Evolutionary conservation across 371 early-diverging fungal species (phyloP).

Genomic region (Apophysomyces trapeziformis): DNA sequence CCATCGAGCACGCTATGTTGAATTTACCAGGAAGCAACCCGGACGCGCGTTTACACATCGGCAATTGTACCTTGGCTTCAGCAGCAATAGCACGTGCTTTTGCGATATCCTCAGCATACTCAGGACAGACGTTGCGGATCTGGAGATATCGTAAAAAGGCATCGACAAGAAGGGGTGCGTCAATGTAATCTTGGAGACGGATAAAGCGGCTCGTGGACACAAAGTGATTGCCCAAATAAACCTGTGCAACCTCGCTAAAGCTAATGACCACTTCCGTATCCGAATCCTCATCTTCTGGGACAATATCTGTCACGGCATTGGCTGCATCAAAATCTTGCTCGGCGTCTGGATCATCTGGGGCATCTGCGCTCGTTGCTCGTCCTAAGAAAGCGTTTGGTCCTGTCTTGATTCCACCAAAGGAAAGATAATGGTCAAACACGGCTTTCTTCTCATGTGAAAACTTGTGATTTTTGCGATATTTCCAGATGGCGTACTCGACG

Average conservation of each 20-base stretch:
- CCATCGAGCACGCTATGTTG: conserved; percentile 51
- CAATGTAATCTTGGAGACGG: conserved; percentile 44
- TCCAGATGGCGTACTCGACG: conserved; percentile 61
- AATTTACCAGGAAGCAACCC: conserved; percentile 45
- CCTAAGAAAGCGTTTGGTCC: conserved; percentile 64
- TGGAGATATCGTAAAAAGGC: conserved; percentile 60
- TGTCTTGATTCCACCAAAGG: conserved; percentile 58
- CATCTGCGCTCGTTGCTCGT: conserved; percentile 39
- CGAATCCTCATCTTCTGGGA: conserved; percentile 54
- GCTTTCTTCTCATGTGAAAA: conserved; percentile 41
- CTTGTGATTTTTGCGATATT: conserved; percentile 60
- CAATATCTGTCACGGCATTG: conserved; percentile 46
- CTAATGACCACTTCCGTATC: conserved; percentile 45
- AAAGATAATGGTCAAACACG: conserved; percentile 58
- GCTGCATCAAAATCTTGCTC: conserved; percentile 56
- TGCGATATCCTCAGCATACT: conserved; percentile 54
- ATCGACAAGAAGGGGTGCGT: conserved; percentile 52
- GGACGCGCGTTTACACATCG: conserved; percentile 47
- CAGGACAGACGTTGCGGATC: conserved; percentile 60
- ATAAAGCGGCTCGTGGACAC: conserved; percentile 49
- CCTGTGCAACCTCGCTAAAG: conserved; percentile 62
- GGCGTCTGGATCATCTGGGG: conserved; percentile 42
- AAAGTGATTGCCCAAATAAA: conserved; percentile 58
- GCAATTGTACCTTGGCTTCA: conserved; percentile 54
- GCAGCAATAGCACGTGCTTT: conserved; percentile 48